Evolutionary conservation across 257 asterid species (phyloP), one percentile per base, ranked within the genome.

Genomic region (Thymus quinquecostatus): DNA sequence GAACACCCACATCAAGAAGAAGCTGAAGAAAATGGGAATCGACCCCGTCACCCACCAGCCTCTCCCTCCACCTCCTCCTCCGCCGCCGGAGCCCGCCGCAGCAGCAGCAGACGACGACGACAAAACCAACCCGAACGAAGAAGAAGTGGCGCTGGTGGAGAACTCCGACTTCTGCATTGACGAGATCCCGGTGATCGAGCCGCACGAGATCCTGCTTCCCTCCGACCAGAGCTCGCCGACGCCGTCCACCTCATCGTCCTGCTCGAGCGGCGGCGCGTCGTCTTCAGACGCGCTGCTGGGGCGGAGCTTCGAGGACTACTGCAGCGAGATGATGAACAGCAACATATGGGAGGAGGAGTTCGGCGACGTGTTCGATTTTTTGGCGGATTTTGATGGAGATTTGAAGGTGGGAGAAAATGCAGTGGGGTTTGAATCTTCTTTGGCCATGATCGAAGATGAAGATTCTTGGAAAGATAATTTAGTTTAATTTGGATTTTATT

Each of bases 141-240:
- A 38, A 38, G 44, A 82, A 3, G 8, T 60, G 21, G 0, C 2
- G 29, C 10, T 69, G 48, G 85, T 84, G 82, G 82, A 82, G 36
- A 69, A 60, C 69, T 73, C 81, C 61, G 95, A 88, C 65, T 88
- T 88, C 83, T 77, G 89, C 84, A 72, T 76, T 14, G 91, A 92
- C 62, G 97, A 92, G 63, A 88, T 92, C 44, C 97, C 97, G 5
- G 75, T 90, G 49, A 79, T 88, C 59, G 81, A 85, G 36, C 89
- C 95, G 2, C 82, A 84, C 58, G 95, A 90, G 43, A 86, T 90
- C 8, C 74, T 88, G 38, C 78, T 85, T 1, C 79, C 84, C 3
- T 49, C 59, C 21, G 58, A 65, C 2, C 64, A 71, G 13, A 61
- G 69, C 9, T 73, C 83, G 0, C 76, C 82, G 4, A 45, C 83